Conservation (phyloP, 1,139 yeast species). For the Meyerozyma smithsonii region DNA sequence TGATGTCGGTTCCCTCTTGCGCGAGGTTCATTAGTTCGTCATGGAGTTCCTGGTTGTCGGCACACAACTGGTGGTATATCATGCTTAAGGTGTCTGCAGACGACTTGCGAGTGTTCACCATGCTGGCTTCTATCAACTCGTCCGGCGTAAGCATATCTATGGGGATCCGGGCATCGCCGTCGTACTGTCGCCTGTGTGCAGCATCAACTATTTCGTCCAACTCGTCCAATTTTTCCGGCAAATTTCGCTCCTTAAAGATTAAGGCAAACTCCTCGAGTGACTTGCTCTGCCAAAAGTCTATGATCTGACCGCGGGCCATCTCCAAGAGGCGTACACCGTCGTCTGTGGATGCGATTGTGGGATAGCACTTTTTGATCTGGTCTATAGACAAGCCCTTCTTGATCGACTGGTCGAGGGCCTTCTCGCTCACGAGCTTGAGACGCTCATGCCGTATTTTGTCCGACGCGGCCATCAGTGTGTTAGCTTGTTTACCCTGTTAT, state of each 20-base stretch:
- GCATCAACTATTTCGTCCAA: slow-evolving; percentile 60
- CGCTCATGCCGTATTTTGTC: slow-evolving; percentile 49
- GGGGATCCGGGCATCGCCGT: slow-evolving; percentile 20
- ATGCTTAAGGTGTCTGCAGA: slow-evolving; percentile 27
- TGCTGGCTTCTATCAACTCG: slow-evolving; percentile 32
- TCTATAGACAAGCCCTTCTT: slow-evolving; percentile 54
- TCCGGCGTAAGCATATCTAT: slow-evolving; percentile 30
- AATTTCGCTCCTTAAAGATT: slow-evolving; percentile 59
- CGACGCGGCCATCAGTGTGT: slow-evolving; percentile 1
- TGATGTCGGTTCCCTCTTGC: slow-evolving; percentile 19
- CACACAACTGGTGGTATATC: slow-evolving; percentile 34
- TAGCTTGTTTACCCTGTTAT: neutral
- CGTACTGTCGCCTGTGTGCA: slow-evolving; percentile 36
- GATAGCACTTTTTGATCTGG: slow-evolving; percentile 63
- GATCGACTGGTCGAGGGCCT: slow-evolving; percentile 66
- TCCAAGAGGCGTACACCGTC: slow-evolving; percentile 51
- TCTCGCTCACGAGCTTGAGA: slow-evolving; percentile 51
- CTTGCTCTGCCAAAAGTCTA: slow-evolving; percentile 55
- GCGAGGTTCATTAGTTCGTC: slow-evolving; percentile 20
- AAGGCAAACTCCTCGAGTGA: slow-evolving; percentile 61
- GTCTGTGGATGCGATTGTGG: slow-evolving; percentile 45
- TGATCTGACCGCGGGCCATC: slow-evolving; percentile 57
- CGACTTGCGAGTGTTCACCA: slow-evolving; percentile 19
- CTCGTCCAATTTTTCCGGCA: slow-evolving; percentile 53
- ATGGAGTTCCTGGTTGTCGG: slow-evolving; percentile 31